These are phyloP conservation scores for Orychophragmus violaceus DNA, from an alignment of 345 rosid genomes.

Conservation along the genomic window DNA sequence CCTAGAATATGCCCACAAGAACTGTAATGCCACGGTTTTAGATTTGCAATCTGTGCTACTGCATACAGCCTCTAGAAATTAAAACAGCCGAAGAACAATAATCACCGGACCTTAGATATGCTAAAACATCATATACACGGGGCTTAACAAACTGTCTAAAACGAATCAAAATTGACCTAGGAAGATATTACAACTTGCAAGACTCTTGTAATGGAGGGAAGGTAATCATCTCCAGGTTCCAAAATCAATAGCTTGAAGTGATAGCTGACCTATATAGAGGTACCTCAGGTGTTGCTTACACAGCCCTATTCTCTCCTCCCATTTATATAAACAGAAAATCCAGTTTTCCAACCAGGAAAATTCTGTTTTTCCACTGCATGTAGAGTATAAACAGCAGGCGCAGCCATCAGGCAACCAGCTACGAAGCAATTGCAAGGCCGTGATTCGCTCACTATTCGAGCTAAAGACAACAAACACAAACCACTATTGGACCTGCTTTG, in stretches of 20 bases:
- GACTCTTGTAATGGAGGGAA: neutral
- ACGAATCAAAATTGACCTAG: too few relatives aligned
- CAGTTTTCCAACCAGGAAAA: slow-evolving; percentile 94
- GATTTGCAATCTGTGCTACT: slow-evolving; percentile 8
- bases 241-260: slow-evolving; percentile 77
- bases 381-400: slow-evolving; percentile 65
- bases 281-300: slow-evolving; percentile 69
- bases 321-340: slow-evolving; percentile 74
- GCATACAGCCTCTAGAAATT: too few relatives aligned
- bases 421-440: slow-evolving; percentile 79
- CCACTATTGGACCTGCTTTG: slow-evolving; percentile 59
- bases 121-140: neutral
- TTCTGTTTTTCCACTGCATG: slow-evolving; percentile 90
- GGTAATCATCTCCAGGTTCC: slow-evolving; percentile 55
- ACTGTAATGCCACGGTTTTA: slow-evolving; percentile 6
- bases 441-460: slow-evolving; percentile 61
- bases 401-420: slow-evolving; percentile 57
- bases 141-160: too few relatives aligned
- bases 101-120: slow-evolving; percentile 5
- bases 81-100: neutral
- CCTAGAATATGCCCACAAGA: neutral
- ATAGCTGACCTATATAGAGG: slow-evolving; percentile 62
- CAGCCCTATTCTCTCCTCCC: slow-evolving; percentile 66
- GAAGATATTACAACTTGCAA: slow-evolving; percentile 10
- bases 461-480: slow-evolving; percentile 58